Evolutionary conservation across 2,329 filamentous ascomycete genomes (phyloP).

Genomic region (Daldinia sp.): DNA sequence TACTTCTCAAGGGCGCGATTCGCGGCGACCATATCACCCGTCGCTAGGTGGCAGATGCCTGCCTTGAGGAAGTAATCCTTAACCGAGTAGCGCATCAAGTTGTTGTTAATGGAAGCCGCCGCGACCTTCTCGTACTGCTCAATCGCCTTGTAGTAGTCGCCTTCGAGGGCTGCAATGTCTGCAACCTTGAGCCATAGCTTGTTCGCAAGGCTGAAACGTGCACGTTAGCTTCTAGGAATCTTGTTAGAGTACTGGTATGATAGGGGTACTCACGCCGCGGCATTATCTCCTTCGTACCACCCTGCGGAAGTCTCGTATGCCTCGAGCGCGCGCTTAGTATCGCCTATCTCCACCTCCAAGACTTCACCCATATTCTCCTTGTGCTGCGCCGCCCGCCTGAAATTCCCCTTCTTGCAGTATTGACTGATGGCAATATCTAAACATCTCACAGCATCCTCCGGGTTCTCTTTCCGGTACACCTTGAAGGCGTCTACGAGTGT

Average conservation of each 20-base stretch:
- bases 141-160: conserved; percentile 85
- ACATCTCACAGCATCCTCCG: conserved; percentile 82
- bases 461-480: conserved; percentile 86
- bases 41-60: conserved; percentile 85
- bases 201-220: conserved; percentile 77
- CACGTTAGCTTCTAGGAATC: conserved; percentile 7
- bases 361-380: conserved; percentile 89
- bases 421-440: conserved; percentile 82
- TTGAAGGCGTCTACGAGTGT: conserved; percentile 92
- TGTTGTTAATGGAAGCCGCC: conserved; percentile 80
- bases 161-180: conserved; percentile 82
- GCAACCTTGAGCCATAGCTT: conserved; percentile 94
- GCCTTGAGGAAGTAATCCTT: conserved; percentile 97
- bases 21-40: conserved; percentile 77
- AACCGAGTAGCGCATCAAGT: conserved; percentile 91
- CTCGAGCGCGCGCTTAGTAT: conserved; percentile 79
- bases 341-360: conserved; percentile 81
- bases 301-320: conserved; percentile 85
- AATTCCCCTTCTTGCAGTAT: conserved; percentile 90
- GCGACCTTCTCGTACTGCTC: conserved; percentile 86
- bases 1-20: conserved; percentile 85
- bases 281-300: conserved; percentile 90
- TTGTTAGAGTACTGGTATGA: not conserved
- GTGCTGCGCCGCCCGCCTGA: conserved; percentile 87
- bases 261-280: conserved; percentile 70